These are phyloP conservation scores for Theileria parva DNA, from an alignment of 169 alveolate genomes.

Conservation along the genomic window DNA sequence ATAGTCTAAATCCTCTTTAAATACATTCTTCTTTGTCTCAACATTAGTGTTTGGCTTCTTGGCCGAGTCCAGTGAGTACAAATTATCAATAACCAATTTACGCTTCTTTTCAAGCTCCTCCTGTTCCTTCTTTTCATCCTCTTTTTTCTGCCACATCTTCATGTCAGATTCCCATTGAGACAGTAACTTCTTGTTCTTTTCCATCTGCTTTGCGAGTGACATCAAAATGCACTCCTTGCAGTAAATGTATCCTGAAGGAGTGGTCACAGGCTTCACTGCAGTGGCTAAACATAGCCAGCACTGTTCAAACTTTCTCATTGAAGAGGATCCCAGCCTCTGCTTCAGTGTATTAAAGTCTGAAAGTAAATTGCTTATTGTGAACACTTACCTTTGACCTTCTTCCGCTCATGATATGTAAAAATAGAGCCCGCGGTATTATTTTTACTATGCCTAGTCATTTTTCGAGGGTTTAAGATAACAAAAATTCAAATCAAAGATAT, in stretches of 20 bases:
- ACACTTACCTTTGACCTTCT: conserved; percentile 75
- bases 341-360: conserved; percentile 83
- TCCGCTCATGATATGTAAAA: conserved; percentile 88
- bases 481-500: background rate
- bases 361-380: background rate
- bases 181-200: conserved; percentile 57
- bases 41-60: conserved; percentile 26
- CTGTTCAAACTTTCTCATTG: conserved; percentile 86
- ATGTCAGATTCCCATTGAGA: conserved; percentile 53
- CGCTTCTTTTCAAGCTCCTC: conserved; percentile 42
- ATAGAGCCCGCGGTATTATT: conserved; percentile 87
- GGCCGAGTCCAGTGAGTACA: conserved; percentile 29
- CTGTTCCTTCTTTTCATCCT: conserved; percentile 43
- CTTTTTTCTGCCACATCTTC: conserved; percentile 25
- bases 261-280: conserved; percentile 85
- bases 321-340: conserved; percentile 88
- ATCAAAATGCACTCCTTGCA: conserved; percentile 90
- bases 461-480: background rate
- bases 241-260: conserved; percentile 89
- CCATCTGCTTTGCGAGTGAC: conserved; percentile 84
- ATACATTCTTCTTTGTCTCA: background rate
- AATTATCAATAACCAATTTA: conserved; percentile 30
- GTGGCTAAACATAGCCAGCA: conserved; percentile 89
- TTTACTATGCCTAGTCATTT: conserved; percentile 90
- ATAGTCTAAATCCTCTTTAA: conserved; percentile 1